These are phyloP conservation scores for Fusarium camptoceras DNA, from an alignment of 2,329 filamentous ascomycete species.

Conservation along the genomic window DNA sequence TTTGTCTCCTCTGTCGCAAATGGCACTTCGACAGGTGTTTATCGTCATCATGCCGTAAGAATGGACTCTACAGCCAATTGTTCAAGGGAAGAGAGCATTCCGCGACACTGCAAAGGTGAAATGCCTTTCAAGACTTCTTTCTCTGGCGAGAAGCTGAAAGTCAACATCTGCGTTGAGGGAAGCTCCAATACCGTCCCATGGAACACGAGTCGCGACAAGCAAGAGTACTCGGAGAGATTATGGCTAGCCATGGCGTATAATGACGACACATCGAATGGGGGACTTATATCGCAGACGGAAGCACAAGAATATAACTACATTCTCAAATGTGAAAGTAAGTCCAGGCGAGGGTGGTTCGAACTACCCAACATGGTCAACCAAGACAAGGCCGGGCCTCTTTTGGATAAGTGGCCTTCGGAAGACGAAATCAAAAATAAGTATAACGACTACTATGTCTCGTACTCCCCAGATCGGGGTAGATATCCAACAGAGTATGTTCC, in stretches of 20 bases:
- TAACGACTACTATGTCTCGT: neutral
- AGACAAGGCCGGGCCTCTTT: neutral
- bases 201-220: slow-evolving; percentile 17
- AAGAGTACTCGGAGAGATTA: slow-evolving; percentile 13
- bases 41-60: slow-evolving; percentile 11
- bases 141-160: neutral
- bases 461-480: too few relatives aligned
- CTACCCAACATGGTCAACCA: slow-evolving; percentile 19
- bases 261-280: neutral
- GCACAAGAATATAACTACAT: neutral
- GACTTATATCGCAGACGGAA: neutral
- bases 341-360: slow-evolving; percentile 33
- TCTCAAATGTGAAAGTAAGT: slow-evolving; percentile 16
- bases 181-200: slow-evolving; percentile 2
- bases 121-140: neutral
- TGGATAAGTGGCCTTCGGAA: slow-evolving; percentile 8
- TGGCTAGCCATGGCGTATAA: slow-evolving; percentile 3
- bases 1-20: slow-evolving; percentile 17
- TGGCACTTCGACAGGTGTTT: slow-evolving; percentile 7
- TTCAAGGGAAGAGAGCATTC: neutral
- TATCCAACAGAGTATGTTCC: neutral
- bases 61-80: slow-evolving; percentile 22
- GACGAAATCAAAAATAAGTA: neutral
- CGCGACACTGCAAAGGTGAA: neutral
- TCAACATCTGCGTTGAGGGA: slow-evolving; percentile 20